These are phyloP conservation scores for Dentipellis sp. DNA, from an alignment of 768 basidiomycete genomes.

Conservation along the genomic window DNA sequence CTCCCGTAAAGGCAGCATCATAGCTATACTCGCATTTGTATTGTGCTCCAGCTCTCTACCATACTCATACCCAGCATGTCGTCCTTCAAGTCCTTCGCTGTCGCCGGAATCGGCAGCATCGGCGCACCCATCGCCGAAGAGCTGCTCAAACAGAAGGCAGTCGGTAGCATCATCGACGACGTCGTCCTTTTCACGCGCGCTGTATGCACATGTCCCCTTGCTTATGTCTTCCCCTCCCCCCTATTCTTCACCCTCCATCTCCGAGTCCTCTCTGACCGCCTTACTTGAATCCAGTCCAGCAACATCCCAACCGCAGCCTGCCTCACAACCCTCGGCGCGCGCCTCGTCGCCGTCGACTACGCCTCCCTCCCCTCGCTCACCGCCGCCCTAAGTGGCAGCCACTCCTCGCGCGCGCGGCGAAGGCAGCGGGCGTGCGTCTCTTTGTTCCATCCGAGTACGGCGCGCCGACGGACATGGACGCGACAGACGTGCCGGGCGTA, in stretches of 20 bases:
- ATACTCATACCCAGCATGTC: not conserved
- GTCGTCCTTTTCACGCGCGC: not conserved
- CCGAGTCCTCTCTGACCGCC: not conserved
- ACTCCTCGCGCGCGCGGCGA: not conserved
- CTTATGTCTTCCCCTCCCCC: not conserved
- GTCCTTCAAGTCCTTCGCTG: not conserved
- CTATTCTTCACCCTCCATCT: not conserved
- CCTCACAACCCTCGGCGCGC: not conserved
- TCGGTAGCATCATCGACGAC: not conserved
- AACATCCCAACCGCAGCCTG: not conserved
- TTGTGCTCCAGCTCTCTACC: no score
- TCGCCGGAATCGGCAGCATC: not conserved
- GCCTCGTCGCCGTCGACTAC: not conserved
- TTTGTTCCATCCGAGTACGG: slow-evolving; percentile 1
- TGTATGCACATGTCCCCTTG: not conserved
- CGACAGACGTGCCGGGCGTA: not conserved
- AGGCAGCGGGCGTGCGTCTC: not conserved
- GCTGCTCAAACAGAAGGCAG: not conserved
- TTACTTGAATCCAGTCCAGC: not conserved
- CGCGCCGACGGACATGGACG: not conserved
- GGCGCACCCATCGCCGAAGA: not conserved
- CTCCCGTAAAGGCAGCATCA: no score
- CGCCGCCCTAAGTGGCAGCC: not conserved
- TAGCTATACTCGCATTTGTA: no score
- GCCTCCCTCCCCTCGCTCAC: not conserved